A percentile compares a stretch with the other conserved stretches of the same genome.
Conservation (phyloP, 2,329 filamentous ascomycete species). For the Dryadomyces quercivorus region DNA sequence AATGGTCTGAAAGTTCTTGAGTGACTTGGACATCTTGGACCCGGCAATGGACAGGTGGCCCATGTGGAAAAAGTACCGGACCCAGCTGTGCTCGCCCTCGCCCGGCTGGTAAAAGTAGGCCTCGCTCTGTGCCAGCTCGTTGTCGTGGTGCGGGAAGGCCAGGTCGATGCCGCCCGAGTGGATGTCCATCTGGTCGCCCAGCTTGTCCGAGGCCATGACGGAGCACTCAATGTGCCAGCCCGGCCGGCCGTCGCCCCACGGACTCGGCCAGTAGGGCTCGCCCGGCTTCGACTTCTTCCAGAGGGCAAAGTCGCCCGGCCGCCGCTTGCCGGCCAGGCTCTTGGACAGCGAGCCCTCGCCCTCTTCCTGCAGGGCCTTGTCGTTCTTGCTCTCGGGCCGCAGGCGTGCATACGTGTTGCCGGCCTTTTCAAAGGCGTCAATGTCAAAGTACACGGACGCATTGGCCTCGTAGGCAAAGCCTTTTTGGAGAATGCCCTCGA, state of each 20-base stretch:
- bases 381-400: constrained; percentile 57
- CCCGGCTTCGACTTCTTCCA: constrained; percentile 51
- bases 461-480: constrained; percentile 51
- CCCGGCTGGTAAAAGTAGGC: constrained; percentile 46
- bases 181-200: constrained; percentile 56
- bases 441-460: constrained; percentile 62
- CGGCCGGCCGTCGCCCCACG: constrained; percentile 56
- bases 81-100: constrained; percentile 31
- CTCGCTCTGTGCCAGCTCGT: constrained; percentile 61
- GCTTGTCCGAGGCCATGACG: constrained; percentile 55
- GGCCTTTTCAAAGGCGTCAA: constrained; percentile 50
- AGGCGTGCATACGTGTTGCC: constrained; percentile 55
- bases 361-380: constrained; percentile 51
- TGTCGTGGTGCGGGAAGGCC: constrained; percentile 33
- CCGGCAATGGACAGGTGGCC: constrained; percentile 37
- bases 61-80: constrained; percentile 67
- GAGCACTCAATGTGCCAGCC: constrained; percentile 70
- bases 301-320: constrained; percentile 53
- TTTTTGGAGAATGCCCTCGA: constrained; percentile 53
- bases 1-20: constrained; percentile 66
- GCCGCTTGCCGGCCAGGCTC: constrained; percentile 46
- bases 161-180: constrained; percentile 63
- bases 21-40: constrained; percentile 60
- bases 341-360: constrained; percentile 54
- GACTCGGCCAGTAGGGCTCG: constrained; percentile 41